Base-by-base conservation (phyloP, 208 protist species). In the Leishmania guyanensis region DNA sequence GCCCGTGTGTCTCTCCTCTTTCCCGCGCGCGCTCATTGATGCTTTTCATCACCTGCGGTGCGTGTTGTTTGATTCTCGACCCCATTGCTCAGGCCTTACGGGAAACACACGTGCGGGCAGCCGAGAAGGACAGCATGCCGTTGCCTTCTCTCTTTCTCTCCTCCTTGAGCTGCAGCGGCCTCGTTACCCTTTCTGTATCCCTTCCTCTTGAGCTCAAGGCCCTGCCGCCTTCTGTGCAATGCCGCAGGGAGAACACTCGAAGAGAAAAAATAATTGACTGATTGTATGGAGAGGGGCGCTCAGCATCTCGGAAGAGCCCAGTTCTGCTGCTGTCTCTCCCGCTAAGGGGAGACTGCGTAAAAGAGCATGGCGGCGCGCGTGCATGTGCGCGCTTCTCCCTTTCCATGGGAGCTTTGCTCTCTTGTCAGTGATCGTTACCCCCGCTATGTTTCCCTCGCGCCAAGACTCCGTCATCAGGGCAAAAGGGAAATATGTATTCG, bases 131-230 rank as follows among this genome's bases (percentile, higher is more conserved):
- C 16, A 72, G 0, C 39, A n/a, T 43, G 22, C 8, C 33, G 66
- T 36, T 53, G 26, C 62, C 46, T 75, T 82, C 26, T 82, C 33
- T 82, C 54, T 60, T 48, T 77, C 33, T 83, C 70, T 82, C 70
- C 56, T 68, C 69, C 53, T 68, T 77, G 39, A 71, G 17, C 17
- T 9, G 66, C 8, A n/a, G 39, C 39, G 8, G 66, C n/a, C 43
- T 46, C 43, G 43, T 71, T 22, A 26, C 20, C 22, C 66, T 48
- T 9, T 20, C 4, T 43, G 58, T 64, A 64, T 26, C 17, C 39
- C 20, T 26, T 48, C 36, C 20, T n/a, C 10, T 68, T 20, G 17
- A 71, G 66, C 69, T 29, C 26, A 53, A 22, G 20, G 14, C 46
- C 26, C 46, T 73, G 12, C 0, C 0, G 12, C 4, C 29, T 2